Percentiles rank a stretch among this genome's conserved stretches.
These are phyloP conservation scores for Petunia secreta DNA, from an alignment of 257 asterid genomes.

Conservation along the genomic window DNA sequence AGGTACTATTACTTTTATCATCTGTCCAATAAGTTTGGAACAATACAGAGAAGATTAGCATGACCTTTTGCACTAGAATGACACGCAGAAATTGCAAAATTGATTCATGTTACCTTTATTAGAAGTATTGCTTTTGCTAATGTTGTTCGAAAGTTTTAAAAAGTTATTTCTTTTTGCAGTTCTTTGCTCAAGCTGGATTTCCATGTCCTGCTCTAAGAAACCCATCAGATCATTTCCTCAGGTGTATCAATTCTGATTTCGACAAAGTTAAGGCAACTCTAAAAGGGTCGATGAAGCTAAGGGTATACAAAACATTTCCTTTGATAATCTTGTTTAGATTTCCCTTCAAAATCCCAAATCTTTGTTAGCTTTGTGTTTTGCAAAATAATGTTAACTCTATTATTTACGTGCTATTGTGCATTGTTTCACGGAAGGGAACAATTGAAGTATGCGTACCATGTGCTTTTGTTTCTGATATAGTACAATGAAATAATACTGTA, in stretches of 20 bases:
- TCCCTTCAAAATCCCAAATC: background rate
- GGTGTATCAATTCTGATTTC: conserved; percentile 90
- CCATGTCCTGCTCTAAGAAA: conserved; percentile 94
- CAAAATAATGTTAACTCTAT: background rate
- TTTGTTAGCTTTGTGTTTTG: background rate
- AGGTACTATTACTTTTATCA: conserved; percentile 45
- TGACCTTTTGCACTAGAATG: no score
- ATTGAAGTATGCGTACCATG: background rate
- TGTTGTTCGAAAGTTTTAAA: background rate
- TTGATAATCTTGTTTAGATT: background rate
- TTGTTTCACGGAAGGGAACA: background rate
- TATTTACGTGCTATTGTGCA: background rate
- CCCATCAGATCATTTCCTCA: conserved; percentile 94
- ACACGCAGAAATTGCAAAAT: background rate
- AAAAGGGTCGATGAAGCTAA: conserved; percentile 92
- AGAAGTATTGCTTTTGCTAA: no score
- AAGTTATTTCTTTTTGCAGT: conserved; percentile 47
- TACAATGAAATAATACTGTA: conserved; percentile 3
- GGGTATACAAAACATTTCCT: conserved; percentile 47
- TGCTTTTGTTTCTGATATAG: background rate
- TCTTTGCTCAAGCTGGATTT: conserved; percentile 92
- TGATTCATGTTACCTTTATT: background rate
- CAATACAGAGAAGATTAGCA: background rate
- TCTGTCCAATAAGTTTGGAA: no score
- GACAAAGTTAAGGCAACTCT: conserved; percentile 99